Conservation (phyloP, 345 rosid genomes). For the Carallia brachiata region DNA sequence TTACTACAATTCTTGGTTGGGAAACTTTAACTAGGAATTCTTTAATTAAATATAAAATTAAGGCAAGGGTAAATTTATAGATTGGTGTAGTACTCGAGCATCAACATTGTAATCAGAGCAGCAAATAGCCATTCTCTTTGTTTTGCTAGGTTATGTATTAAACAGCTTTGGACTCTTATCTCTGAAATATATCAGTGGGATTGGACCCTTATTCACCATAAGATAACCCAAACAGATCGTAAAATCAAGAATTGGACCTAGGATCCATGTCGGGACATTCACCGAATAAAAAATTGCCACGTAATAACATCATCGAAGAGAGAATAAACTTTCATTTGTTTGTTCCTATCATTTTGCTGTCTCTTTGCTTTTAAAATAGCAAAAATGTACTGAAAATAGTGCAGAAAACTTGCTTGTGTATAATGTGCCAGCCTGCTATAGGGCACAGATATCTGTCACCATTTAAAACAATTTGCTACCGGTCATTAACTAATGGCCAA, state of each 20-base stretch:
- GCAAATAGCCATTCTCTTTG: neutral
- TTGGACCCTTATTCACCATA: neutral
- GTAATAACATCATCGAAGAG: no score
- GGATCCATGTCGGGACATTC: no score
- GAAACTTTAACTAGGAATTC: neutral
- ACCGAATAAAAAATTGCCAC: no score
- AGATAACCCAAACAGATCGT: no score
- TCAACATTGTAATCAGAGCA: neutral
- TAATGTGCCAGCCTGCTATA: constrained; percentile 5
- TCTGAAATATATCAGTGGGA: neutral
- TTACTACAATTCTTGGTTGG: neutral
- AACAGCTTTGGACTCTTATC: neutral
- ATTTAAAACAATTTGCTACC: neutral
- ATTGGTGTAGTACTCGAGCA: neutral
- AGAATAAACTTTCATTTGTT: no score
- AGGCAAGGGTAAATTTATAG: neutral
- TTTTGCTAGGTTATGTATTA: neutral
- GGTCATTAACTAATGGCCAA: constrained; percentile 8
- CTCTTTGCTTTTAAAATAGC: no score
- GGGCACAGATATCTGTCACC: neutral
- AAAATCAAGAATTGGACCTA: no score
- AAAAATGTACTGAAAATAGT: no score
- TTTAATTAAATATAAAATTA: neutral
- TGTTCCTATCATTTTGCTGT: no score
- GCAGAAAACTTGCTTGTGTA: neutral